Base-by-base conservation (phyloP, 2,329 filamentous ascomycete genomes). In the Exophiala phaeomuriformis region DNA sequence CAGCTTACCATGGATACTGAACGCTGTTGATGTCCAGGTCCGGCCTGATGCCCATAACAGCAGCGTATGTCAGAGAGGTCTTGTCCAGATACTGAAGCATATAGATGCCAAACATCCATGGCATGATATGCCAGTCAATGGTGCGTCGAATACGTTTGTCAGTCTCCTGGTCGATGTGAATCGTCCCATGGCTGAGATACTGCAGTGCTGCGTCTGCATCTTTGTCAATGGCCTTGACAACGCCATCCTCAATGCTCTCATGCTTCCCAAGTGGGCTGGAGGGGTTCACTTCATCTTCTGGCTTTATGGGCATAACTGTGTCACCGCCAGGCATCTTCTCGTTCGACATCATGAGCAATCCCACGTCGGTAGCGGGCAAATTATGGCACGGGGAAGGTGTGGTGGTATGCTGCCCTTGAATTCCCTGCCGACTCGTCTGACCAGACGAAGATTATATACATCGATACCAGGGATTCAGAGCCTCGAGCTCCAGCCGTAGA, bases 71-170 rank as follows among this genome's bases (percentile, higher is more conserved):
- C 5, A 77, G 59, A 0, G 73, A 74, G 0, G 72, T 75, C 58
- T 77, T 75, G 56, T 75, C 77, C 5, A 82, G 67, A 62, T 74
- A 82, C 58, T 72, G 72, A 63, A 78, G 77, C 0, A 72, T 72
- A 62, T 82, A 82, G 2, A 81, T 71, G 19, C 78, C 61, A 56
- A 77, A 82, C 63, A 82, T 71, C 57, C 82, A 68, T 0, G 79
- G 80, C 74, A 82, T 78, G 58, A 82, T 67, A 63, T 80, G 77
- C 74, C 73, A 76, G 65, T 85, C 82, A 54, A 85, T 83, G 47
- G 72, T 78, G n/a, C 73, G 68, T n/a, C 84, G 63, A n/a, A 85
- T 63, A 12, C 77, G 68, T 58, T 74, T 78, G 59, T 80, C 81
- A 19, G 77, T 80, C 43, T 73, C 74, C 58, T 76, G 77, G 48